Percentiles rank a stretch among this genome's conserved stretches.
These are phyloP conservation scores for Tulasnella calospora DNA, from an alignment of 768 basidiomycete species.

Conservation along the genomic window DNA sequence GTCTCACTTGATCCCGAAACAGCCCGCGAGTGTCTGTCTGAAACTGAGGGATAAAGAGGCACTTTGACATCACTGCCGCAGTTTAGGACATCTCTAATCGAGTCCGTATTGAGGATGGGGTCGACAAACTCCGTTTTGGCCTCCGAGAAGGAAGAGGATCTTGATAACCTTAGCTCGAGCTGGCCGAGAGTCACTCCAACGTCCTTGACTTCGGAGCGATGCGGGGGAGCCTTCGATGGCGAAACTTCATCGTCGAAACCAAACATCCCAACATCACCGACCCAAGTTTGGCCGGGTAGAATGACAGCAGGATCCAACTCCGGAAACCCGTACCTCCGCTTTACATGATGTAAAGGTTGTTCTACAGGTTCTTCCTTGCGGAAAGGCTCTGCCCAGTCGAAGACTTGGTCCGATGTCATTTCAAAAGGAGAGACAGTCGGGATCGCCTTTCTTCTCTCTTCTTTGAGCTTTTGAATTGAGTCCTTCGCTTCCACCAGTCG, in stretches of 20 bases:
- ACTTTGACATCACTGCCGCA: neutral
- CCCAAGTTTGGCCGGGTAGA: slow-evolving; percentile 3
- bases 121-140: neutral
- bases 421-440: neutral
- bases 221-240: neutral
- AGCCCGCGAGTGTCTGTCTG: neutral
- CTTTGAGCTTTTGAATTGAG: neutral
- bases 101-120: neutral
- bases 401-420: neutral
- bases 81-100: neutral
- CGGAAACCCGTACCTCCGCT: neutral
- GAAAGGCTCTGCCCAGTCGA: neutral
- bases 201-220: neutral
- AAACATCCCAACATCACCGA: neutral
- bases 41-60: neutral
- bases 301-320: neutral
- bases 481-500: neutral
- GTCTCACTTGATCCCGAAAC: neutral
- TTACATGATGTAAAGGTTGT: neutral
- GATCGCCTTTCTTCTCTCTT: neutral
- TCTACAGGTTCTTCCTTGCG: neutral
- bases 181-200: neutral
- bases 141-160: neutral
- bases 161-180: neutral
- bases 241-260: neutral